Percentiles rank a stretch among this genome's conserved stretches.
These are phyloP conservation scores for Lupinus albus DNA, from an alignment of 306 rosid genomes.

Conservation along the genomic window DNA sequence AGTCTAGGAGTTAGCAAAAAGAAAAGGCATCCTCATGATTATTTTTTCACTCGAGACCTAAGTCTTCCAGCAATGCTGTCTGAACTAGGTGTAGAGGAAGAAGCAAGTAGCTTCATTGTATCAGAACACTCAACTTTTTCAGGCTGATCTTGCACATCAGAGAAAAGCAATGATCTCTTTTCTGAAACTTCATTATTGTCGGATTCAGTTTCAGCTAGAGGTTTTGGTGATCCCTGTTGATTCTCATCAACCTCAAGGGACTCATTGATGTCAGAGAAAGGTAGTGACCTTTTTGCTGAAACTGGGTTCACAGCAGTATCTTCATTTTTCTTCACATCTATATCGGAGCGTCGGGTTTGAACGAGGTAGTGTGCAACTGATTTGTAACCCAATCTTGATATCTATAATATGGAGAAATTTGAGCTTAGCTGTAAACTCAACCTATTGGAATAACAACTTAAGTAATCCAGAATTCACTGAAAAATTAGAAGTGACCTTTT, in stretches of 20 bases:
- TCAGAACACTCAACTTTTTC: slow-evolving; percentile 35
- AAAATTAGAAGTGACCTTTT: slow-evolving; percentile 59
- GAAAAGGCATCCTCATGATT: slow-evolving; percentile 20
- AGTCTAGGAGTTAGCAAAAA: neutral
- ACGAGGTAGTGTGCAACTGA: slow-evolving; percentile 97
- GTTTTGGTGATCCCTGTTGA: slow-evolving; percentile 31
- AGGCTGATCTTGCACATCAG: slow-evolving; percentile 33
- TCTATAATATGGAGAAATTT: slow-evolving; percentile 50
- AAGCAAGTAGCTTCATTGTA: slow-evolving; percentile 6
- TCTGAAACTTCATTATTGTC: neutral
- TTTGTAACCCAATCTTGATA: slow-evolving; percentile 66
- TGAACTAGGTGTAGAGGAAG: slow-evolving; percentile 39
- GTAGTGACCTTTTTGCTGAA: slow-evolving; percentile 67
- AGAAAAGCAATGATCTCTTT: too few relatives aligned
- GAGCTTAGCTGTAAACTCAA: slow-evolving; percentile 35
- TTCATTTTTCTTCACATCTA: slow-evolving; percentile 41
- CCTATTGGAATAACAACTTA: neutral
- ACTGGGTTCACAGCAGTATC: slow-evolving; percentile 45
- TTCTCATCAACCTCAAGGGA: slow-evolving; percentile 21
- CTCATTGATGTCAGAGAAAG: slow-evolving; percentile 48
- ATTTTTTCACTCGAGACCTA: slow-evolving; percentile 54
- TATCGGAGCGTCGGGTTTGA: slow-evolving; percentile 61
- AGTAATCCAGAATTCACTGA: slow-evolving; percentile 18
- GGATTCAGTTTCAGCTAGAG: slow-evolving; percentile 43
- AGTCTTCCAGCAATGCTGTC: slow-evolving; percentile 56